Percentiles rank a stretch among this genome's conserved stretches.
phyloP scores from a whole-genome alignment of 1,139 yeast genomes.

The Sugiyamaella japonica region DNA sequence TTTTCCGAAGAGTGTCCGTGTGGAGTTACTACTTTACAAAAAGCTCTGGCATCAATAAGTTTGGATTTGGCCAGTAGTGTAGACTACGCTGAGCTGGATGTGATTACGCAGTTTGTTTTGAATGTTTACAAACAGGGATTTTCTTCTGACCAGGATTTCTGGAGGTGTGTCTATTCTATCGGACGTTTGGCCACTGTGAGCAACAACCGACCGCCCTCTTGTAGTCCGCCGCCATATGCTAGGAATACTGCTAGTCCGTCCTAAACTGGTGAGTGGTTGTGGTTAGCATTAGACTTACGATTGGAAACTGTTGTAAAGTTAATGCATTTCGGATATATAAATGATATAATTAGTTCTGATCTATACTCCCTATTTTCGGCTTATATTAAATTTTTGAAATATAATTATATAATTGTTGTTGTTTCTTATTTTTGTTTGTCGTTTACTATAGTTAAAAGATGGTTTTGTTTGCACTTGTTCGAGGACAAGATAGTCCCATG shows the following conservation, averaged over 20 bases:
- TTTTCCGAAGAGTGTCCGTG: conserved; percentile 5
- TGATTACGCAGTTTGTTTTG: conserved; percentile 7
- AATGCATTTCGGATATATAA: conserved; percentile 9
- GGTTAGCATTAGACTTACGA: conserved; percentile 5
- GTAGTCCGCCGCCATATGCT: conserved; percentile 14
- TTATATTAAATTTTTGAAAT: not conserved
- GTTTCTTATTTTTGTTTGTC: not conserved
- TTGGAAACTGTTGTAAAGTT: not conserved
- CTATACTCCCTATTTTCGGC: not conserved
- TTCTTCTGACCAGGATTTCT: conserved; percentile 1
- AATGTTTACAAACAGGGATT: not conserved
- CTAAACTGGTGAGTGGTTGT: not conserved
- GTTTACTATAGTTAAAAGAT: not conserved
- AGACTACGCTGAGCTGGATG: not conserved
- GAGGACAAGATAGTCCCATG: conserved; percentile 10
- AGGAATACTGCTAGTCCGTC: not conserved
- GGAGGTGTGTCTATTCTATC: conserved; percentile 4
- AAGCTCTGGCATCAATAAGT: conserved; percentile 6
- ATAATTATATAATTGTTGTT: not conserved
- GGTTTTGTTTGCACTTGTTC: conserved; percentile 11
- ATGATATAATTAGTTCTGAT: not conserved
- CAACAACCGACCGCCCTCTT: conserved; percentile 6
- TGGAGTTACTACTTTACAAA: not conserved
- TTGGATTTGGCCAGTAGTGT: not conserved
- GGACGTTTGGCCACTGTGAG: not conserved